Evolutionary conservation across 2,329 filamentous ascomycete genomes (phyloP).

Genomic region (Colletotrichum acutatum): DNA sequence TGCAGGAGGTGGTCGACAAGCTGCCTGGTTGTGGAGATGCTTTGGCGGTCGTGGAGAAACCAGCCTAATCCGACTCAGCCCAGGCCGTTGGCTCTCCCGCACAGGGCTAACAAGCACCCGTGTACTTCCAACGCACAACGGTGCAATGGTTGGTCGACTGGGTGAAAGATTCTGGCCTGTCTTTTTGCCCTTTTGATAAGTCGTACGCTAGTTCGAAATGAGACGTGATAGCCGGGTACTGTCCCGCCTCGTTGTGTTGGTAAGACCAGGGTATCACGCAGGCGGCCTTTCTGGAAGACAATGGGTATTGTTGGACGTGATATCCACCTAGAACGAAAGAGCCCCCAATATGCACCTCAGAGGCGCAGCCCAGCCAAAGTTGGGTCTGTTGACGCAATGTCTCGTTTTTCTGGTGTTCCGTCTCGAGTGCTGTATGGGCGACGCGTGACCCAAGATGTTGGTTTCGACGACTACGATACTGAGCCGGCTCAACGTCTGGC

Average conservation of each 20-base stretch:
- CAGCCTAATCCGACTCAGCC: conserved; percentile 25
- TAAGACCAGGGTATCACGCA: conserved; percentile 21
- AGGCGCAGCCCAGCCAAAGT: conserved; percentile 4
- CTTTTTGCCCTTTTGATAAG: not conserved
- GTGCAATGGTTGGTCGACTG: conserved; percentile 1
- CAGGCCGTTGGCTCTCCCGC: conserved; percentile 18
- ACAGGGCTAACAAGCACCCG: conserved; percentile 3
- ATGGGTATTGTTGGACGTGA: conserved; percentile 25
- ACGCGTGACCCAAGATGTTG: conserved; percentile 20
- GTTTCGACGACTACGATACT: not conserved
- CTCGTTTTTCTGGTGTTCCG: conserved; percentile 15
- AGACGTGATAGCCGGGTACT: conserved; percentile 17
- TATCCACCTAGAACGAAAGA: conserved; percentile 13
- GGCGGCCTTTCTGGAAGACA: conserved; percentile 32
- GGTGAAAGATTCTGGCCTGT: not conserved
- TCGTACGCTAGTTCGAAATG: conserved; percentile 25
- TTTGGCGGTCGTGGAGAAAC: conserved; percentile 34
- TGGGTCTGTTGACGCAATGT: conserved; percentile 23
- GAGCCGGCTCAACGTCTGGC: not conserved
- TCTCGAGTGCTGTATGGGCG: not conserved
- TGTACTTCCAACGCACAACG: conserved; percentile 15
- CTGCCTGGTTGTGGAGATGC: conserved; percentile 31
- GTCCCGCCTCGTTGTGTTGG: conserved; percentile 11
- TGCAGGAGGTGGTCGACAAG: conserved; percentile 35
- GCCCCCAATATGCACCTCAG: conserved; percentile 14